Base-by-base conservation (phyloP, 257 asterid species). In the Scutellaria galericulata region DNA sequence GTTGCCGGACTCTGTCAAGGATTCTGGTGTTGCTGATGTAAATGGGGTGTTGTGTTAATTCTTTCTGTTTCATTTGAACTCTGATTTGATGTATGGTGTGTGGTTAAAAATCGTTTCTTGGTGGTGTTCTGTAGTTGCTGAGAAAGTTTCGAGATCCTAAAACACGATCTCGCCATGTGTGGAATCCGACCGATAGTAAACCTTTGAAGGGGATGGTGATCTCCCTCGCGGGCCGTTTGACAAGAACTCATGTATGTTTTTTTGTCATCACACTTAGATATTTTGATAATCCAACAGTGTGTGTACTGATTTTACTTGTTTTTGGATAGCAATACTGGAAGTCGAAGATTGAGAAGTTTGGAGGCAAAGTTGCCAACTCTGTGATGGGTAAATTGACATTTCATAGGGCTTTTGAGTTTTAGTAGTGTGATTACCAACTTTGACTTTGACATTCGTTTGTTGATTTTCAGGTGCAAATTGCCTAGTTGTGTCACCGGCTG, bases 291-390 rank as follows among this genome's bases (percentile, higher is more conserved):
- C 5, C 37, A 31, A 4, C 5, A 3, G 0, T 31, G 37, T 4
- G 5, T 31, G 0, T 31, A 31, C 37, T 31, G 37, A 31, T 9
- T 5, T 7, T 59, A 37, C 22, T 8, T 9, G 18, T n/a, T 18
- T 50, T 18, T 6, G 31, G 2, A 20, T 55, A 94, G 98, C 97
- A 94, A 88, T 80, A 85, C 68, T 91, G 96, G 96, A 94, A 83
- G 83, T 60, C 86, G 0, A 76, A 88, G 80, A 91, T 91, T 41
- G 96, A 94, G 83, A 89, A 85, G 76, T 70, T 78, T 27, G 98
- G 97, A 15, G 97, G 97, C 48, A 75, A 86, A 68, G 93, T 91
- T 35, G 73, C 88, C 8, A 89, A 84, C 73, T 78, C 88, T 2
- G 85, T 91, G n/a, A 83, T 84, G 45, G 98, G 98, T 94, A 82